These are phyloP conservation scores for Saccharomyces kudriavzevii DNA, from an alignment of 805 yeast species.

Conservation along the genomic window DNA sequence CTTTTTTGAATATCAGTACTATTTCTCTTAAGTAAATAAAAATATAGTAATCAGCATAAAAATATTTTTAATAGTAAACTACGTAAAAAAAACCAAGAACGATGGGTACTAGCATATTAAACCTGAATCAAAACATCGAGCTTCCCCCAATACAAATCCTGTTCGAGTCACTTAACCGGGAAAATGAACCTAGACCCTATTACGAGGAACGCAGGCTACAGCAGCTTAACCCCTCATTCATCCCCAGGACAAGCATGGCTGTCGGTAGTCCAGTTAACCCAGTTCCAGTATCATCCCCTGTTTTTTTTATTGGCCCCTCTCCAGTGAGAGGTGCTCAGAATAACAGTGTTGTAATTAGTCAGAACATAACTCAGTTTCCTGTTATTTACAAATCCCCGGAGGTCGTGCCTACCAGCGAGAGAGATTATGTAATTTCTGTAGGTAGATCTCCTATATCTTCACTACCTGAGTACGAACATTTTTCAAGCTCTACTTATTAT, in stretches of 20 bases:
- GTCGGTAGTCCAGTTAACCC: neutral
- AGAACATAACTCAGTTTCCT: neutral
- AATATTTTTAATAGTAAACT: neutral
- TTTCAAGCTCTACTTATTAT: neutral
- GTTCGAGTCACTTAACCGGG: conserved; percentile 5
- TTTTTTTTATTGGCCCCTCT: neutral
- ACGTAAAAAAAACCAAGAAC: neutral
- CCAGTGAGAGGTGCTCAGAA: neutral
- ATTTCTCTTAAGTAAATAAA: neutral
- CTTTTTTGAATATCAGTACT: neutral
- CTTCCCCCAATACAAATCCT: conserved; percentile 8
- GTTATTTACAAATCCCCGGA: neutral
- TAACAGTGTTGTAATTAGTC: neutral
- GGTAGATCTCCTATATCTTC: neutral
- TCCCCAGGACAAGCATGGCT: neutral
- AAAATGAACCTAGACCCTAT: neutral
- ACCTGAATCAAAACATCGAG: neutral
- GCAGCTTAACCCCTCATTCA: neutral
- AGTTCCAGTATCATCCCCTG: neutral
- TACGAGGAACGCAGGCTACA: neutral
- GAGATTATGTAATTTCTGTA: neutral
- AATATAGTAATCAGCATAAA: neutral
- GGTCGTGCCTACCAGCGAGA: neutral
- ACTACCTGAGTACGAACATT: neutral
- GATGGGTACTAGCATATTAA: neutral